phyloP scores from a whole-genome alignment of 1,139 yeast genomes.

The Hansenula lynferdii region DNA sequence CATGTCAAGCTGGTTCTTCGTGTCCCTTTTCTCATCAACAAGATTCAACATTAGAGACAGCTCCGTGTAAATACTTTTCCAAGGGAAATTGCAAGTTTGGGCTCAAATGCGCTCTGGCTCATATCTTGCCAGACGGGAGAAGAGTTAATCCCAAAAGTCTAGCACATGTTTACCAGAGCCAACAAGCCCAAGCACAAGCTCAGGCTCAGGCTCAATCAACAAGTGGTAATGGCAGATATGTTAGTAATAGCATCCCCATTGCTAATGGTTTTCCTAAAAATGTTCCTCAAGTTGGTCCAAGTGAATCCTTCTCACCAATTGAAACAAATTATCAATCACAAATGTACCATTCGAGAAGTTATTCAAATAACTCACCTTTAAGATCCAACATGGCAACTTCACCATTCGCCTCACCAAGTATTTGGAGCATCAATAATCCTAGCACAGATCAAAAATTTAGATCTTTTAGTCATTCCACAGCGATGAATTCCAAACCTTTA shows the following conservation, averaged over 20 bases:
- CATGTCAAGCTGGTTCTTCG: constrained; percentile 88
- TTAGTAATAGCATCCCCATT: not conserved
- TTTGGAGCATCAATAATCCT: constrained; percentile 42
- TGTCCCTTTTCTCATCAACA: constrained; percentile 89
- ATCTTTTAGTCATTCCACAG: constrained; percentile 16
- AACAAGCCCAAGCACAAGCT: constrained; percentile 1
- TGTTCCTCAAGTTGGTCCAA: no score
- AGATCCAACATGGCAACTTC: constrained; percentile 6
- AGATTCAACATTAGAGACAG: constrained; percentile 52
- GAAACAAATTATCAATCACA: constrained; percentile 1
- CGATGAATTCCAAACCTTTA: constrained; percentile 11
- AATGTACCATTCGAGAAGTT: not conserved
- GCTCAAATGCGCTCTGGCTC: constrained; percentile 87
- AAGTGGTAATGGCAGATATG: not conserved
- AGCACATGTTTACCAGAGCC: constrained; percentile 21
- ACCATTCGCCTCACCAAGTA: constrained; percentile 6
- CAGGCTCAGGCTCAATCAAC: not conserved
- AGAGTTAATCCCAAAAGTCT: constrained; percentile 53
- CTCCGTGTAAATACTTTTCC: constrained; percentile 90
- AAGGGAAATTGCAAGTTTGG: constrained; percentile 96
- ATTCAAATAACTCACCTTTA: constrained; percentile 6
- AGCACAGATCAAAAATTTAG: constrained; percentile 4
- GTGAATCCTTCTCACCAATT: not conserved
- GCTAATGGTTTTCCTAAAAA: not conserved
- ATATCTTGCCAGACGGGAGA: constrained; percentile 85